Conservation (phyloP, 305 asterid species). For the Plantago rigida region DNA sequence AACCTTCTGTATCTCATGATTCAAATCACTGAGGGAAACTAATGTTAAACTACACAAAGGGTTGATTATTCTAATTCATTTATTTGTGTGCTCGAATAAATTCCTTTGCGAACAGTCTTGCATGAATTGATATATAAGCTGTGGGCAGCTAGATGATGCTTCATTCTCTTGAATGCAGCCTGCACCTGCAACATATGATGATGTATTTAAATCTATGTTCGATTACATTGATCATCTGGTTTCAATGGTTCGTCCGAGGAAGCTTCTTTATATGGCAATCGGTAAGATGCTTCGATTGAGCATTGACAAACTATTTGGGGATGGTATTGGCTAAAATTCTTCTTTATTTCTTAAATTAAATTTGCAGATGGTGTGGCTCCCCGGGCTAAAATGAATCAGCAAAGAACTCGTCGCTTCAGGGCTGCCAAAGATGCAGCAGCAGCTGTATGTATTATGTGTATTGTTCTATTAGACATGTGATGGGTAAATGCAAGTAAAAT, state of each 20-base stretch:
- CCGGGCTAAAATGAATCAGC: slow-evolving; percentile 99
- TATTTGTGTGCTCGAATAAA: slow-evolving; percentile 2
- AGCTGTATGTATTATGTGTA: slow-evolving; percentile 50
- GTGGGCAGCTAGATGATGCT: slow-evolving; percentile 14
- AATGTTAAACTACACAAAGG: no score
- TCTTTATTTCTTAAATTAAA: not conserved
- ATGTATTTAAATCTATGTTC: slow-evolving; percentile 72
- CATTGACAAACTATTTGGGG: slow-evolving; percentile 14
- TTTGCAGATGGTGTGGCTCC: slow-evolving; percentile 97
- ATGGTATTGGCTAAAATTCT: not conserved
- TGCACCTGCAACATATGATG: slow-evolving; percentile 73
- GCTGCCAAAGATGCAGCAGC: slow-evolving; percentile 96
- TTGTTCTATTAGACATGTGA: slow-evolving; percentile 16
- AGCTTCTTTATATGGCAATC: slow-evolving; percentile 88
- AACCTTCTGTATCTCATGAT: no score
- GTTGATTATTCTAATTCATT: slow-evolving; percentile 3
- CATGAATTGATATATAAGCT: slow-evolving; percentile 8
- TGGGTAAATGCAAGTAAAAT: slow-evolving; percentile 17
- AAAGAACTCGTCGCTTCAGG: slow-evolving; percentile 91
- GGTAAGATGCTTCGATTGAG: slow-evolving; percentile 42
- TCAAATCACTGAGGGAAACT: no score
- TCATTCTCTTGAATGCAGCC: slow-evolving; percentile 50
- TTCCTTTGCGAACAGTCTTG: slow-evolving; percentile 7
- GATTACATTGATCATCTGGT: slow-evolving; percentile 83
- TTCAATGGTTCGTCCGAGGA: slow-evolving; percentile 82